Evolutionary conservation across 2,329 filamentous ascomycete genomes (phyloP).

Genomic region (Apiospora kogelbergensis): DNA sequence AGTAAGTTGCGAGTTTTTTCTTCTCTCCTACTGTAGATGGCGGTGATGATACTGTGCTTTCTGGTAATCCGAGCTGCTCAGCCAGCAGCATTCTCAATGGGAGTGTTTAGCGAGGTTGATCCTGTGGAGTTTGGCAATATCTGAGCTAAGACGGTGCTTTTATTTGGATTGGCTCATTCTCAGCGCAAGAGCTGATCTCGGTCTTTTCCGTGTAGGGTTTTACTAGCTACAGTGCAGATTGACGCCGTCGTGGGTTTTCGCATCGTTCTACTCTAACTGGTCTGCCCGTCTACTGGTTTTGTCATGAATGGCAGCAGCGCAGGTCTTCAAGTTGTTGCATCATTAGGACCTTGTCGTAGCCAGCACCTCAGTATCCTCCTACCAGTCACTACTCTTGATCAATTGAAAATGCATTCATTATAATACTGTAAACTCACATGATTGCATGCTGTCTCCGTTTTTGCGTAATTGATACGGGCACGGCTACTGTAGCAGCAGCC

Average conservation of each 20-base stretch:
- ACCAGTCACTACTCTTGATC: no score
- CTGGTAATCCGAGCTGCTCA: constrained; percentile 33
- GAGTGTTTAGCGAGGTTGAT: constrained; percentile 1
- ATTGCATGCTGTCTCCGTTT: no score
- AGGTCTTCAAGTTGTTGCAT: no score
- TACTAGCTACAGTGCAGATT: neutral
- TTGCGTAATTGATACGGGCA: no score
- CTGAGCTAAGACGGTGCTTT: neutral
- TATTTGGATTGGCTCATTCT: neutral
- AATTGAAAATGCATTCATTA: no score
- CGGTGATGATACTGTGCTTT: constrained; percentile 28
- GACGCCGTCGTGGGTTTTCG: neutral
- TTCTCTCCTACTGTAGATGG: neutral
- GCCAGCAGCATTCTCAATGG: constrained; percentile 19
- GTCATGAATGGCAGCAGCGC: no score
- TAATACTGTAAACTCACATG: no score
- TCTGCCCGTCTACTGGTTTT: no score
- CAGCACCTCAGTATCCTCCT: no score
- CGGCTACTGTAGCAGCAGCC: no score
- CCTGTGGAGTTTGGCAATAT: constrained; percentile 11
- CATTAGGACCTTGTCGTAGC: no score
- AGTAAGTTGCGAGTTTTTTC: neutral
- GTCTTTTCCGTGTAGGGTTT: neutral
- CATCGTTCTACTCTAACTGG: neutral
- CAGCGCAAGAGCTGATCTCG: neutral